Percentiles rank a stretch among this genome's conserved stretches.
Conservation (phyloP, 306 rosid species). For the Dalbergia cochinchinensis region DNA sequence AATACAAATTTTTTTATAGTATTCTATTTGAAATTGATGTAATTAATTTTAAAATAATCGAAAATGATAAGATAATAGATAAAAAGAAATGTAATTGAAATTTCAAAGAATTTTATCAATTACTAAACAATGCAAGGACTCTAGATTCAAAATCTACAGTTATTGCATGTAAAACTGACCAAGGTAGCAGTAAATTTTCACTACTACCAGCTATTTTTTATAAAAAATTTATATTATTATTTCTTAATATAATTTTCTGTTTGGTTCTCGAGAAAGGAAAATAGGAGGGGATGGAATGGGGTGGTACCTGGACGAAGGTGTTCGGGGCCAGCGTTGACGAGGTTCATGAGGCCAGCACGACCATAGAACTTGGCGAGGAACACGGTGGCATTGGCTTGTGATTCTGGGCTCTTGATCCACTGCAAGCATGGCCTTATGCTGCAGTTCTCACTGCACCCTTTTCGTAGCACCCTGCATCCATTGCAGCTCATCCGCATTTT, state of each 20-base stretch:
- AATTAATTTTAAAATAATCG: too few species aligned
- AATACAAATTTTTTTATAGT: too few species aligned
- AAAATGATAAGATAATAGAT: too few species aligned
- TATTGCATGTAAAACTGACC: too few species aligned
- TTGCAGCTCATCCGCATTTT: slow-evolving; percentile 99
- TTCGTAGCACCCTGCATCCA: slow-evolving; percentile 89
- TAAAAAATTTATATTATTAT: too few species aligned
- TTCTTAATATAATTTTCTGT: background rate
- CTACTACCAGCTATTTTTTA: too few species aligned
- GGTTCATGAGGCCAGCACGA: slow-evolving; percentile 98
- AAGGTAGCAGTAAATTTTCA: too few species aligned
- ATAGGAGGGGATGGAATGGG: background rate
- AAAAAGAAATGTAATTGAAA: too few species aligned
- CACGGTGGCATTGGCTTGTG: slow-evolving; percentile 96
- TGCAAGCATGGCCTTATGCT: slow-evolving; percentile 92
- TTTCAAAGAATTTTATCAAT: background rate
- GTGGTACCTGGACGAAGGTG: slow-evolving; percentile 88
- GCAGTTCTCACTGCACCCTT: slow-evolving; percentile 93
- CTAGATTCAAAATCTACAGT: too few species aligned
- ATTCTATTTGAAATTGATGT: too few species aligned
- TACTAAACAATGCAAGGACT: too few species aligned
- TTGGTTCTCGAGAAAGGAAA: background rate
- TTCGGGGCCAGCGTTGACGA: slow-evolving; percentile 93
- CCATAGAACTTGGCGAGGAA: slow-evolving; percentile 96
- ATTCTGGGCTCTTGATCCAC: slow-evolving; percentile 94